phyloP scores from a whole-genome alignment of 1,139 yeast species.

The Geotrichum bryndzae region DNA sequence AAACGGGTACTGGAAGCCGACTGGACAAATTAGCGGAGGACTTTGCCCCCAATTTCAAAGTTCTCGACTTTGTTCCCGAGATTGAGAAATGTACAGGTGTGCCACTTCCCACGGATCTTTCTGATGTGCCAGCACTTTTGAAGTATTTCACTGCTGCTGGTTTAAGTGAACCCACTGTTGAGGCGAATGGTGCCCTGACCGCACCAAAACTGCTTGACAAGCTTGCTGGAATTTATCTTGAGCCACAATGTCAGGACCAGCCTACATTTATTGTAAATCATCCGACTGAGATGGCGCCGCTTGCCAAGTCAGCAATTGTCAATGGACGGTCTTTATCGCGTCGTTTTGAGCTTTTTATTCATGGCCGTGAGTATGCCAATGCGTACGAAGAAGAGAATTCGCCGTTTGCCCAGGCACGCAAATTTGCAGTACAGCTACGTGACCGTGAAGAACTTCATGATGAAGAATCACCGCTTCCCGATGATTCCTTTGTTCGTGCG shows the following conservation, averaged over 20 bases:
- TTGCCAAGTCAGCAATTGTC: slow-evolving; percentile 59
- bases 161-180: slow-evolving; percentile 46
- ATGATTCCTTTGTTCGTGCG: slow-evolving; percentile 59
- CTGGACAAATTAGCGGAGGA: slow-evolving; percentile 12
- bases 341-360: slow-evolving; percentile 78
- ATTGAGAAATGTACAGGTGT: slow-evolving; percentile 42
- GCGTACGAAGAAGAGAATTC: slow-evolving; percentile 96
- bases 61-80: slow-evolving; percentile 47
- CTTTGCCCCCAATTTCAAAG: slow-evolving; percentile 22
- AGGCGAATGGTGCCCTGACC: slow-evolving; percentile 28
- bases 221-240: slow-evolving; percentile 57
- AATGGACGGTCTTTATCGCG: slow-evolving; percentile 42
- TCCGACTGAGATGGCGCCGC: slow-evolving; percentile 80
- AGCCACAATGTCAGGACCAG: slow-evolving; percentile 45
- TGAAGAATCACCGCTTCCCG: slow-evolving; percentile 63
- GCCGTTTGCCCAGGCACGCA: slow-evolving; percentile 59
- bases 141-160: slow-evolving; percentile 44
- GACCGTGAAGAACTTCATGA: slow-evolving; percentile 47
- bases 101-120: slow-evolving; percentile 38
- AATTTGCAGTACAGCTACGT: slow-evolving; percentile 53
- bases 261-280: slow-evolving; percentile 80
- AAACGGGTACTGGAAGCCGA: slow-evolving; percentile 1
- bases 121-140: slow-evolving; percentile 23
- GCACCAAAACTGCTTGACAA: slow-evolving; percentile 62
- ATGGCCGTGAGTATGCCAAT: slow-evolving; percentile 77